A percentile compares a stretch with the other conserved stretches of the same genome.
These are phyloP conservation scores for Mortierella polycephala DNA, from an alignment of 371 early-diverging fungal genomes.

Conservation along the genomic window DNA sequence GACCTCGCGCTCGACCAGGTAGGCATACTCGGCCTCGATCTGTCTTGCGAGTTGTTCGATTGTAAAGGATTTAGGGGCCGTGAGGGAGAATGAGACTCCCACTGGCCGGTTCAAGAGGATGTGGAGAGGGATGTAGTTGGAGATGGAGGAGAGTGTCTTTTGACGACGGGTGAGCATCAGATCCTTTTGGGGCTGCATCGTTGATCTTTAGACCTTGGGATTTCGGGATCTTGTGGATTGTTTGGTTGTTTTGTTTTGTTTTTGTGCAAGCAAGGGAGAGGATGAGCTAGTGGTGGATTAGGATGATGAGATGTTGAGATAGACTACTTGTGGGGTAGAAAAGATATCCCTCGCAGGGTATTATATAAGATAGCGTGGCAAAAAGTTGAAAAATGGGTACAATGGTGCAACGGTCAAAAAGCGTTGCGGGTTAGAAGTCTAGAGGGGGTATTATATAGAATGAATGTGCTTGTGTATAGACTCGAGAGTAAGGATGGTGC, in stretches of 20 bases:
- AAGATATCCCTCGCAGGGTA: too few relatives aligned
- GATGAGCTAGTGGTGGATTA: not conserved
- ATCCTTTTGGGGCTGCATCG: slow-evolving; percentile 16
- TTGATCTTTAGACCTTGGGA: too few relatives aligned
- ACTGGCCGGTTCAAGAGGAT: slow-evolving; percentile 33
- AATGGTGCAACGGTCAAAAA: too few relatives aligned
- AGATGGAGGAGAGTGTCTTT: slow-evolving; percentile 50
- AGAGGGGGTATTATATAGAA: too few relatives aligned
- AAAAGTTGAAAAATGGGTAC: too few relatives aligned
- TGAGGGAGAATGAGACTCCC: slow-evolving; percentile 33
- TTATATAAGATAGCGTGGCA: too few relatives aligned
- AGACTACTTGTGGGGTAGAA: too few relatives aligned
- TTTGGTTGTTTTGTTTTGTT: not conserved
- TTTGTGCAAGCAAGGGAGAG: not conserved
- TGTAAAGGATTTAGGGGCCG: slow-evolving; percentile 39
- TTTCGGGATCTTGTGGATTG: not conserved
- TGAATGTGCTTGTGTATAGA: too few relatives aligned
- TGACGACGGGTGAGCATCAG: slow-evolving; percentile 44
- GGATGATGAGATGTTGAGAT: too few relatives aligned
- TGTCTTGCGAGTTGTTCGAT: slow-evolving; percentile 50
- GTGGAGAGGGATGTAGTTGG: slow-evolving; percentile 34
- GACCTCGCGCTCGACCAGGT: slow-evolving; percentile 43
- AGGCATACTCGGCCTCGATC: slow-evolving; percentile 53
- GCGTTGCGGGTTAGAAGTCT: too few relatives aligned
- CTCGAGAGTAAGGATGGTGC: too few relatives aligned